Conservation (phyloP, 2,329 filamentous ascomycete genomes). For the Xylariaceae sp. region DNA sequence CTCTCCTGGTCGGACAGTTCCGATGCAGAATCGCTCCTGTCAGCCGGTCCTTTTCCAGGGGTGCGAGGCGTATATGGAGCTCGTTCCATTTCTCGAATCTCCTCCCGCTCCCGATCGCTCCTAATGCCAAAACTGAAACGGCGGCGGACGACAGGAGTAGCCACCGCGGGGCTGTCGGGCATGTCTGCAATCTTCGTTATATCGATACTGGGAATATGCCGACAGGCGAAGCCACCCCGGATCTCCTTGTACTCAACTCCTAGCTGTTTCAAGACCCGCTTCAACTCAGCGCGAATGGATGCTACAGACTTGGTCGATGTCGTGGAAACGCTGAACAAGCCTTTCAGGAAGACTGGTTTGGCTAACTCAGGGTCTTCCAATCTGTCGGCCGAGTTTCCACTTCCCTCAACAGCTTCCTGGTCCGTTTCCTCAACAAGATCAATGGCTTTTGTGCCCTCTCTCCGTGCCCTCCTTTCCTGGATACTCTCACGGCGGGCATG, state of each 20-base stretch:
- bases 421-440: slow-evolving; percentile 91
- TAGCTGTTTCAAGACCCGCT: slow-evolving; percentile 79
- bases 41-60: slow-evolving; percentile 45
- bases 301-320: slow-evolving; percentile 87
- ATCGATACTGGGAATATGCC: slow-evolving; percentile 84
- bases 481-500: slow-evolving; percentile 89
- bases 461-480: slow-evolving; percentile 70
- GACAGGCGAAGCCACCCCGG: slow-evolving; percentile 86
- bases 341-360: slow-evolving; percentile 93
- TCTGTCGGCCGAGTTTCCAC: slow-evolving; percentile 55
- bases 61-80: slow-evolving; percentile 45
- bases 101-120: slow-evolving; percentile 63
- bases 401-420: slow-evolving; percentile 62
- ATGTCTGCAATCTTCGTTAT: slow-evolving; percentile 65
- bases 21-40: slow-evolving; percentile 79
- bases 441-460: slow-evolving; percentile 66
- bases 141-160: slow-evolving; percentile 57
- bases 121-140: slow-evolving; percentile 79
- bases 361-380: slow-evolving; percentile 69
- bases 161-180: slow-evolving; percentile 52
- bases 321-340: slow-evolving; percentile 93
- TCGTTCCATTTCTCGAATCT: slow-evolving; percentile 57
- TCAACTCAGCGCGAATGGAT: slow-evolving; percentile 83
- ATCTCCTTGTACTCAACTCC: slow-evolving; percentile 91
- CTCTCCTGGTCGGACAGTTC: slow-evolving; percentile 73